Conservation (phyloP, 2,329 filamentous ascomycete genomes). For the Colletotrichum plurivorum region DNA sequence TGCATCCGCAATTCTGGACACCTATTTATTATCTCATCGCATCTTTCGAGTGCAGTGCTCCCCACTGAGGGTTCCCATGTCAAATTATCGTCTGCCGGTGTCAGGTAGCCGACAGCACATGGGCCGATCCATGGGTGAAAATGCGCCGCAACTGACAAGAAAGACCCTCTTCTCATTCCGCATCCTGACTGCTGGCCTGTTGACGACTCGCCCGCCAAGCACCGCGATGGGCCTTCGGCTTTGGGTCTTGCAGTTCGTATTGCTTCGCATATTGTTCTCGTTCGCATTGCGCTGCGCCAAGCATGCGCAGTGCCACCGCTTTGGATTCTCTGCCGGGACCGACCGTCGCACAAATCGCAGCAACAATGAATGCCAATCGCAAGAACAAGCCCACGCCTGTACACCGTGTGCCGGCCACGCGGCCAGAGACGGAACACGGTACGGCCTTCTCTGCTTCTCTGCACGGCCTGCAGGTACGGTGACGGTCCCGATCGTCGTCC, state of each 20-base stretch:
- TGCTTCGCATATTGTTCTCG: slow-evolving; percentile 11
- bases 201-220: slow-evolving; percentile 32
- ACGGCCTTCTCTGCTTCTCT: slow-evolving; percentile 21
- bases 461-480: slow-evolving; percentile 1
- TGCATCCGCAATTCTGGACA: slow-evolving; percentile 18
- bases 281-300: slow-evolving; percentile 6
- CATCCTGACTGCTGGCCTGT: slow-evolving; percentile 22
- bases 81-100: slow-evolving; percentile 32
- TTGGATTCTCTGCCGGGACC: background rate
- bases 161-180: slow-evolving; percentile 29
- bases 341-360: background rate
- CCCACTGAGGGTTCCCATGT: slow-evolving; percentile 17
- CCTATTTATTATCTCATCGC: slow-evolving; percentile 17
- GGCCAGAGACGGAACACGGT: slow-evolving; percentile 23
- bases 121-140: slow-evolving; percentile 27
- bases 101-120: slow-evolving; percentile 33
- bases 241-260: slow-evolving; percentile 35
- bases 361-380: background rate
- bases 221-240: slow-evolving; percentile 10
- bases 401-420: slow-evolving; percentile 19
- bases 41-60: slow-evolving; percentile 19
- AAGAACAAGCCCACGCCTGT: background rate
- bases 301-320: background rate
- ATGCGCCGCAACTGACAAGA: slow-evolving; percentile 26
- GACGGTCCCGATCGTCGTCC: slow-evolving; percentile 28